A percentile compares a stretch with the other conserved stretches of the same genome.
Evolutionary conservation across 2,329 filamentous ascomycete genomes (phyloP).

Genomic region (Talaromyces amestolkiae): DNA sequence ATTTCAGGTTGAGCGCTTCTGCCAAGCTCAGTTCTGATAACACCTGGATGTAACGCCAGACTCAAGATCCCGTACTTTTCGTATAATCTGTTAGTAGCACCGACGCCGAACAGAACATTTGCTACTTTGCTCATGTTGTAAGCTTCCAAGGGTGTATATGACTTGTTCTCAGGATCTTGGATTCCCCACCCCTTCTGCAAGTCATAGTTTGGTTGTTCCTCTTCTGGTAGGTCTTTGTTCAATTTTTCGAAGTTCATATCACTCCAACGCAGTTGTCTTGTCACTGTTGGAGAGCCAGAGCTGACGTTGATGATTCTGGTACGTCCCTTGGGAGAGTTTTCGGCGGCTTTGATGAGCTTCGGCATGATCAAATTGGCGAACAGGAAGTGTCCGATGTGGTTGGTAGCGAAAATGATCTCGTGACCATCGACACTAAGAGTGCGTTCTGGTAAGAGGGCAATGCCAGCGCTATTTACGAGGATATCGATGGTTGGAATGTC

Average conservation of each 20-base stretch:
- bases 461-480: constrained; percentile 46
- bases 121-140: constrained; percentile 42
- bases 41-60: constrained; percentile 31
- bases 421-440: constrained; percentile 34
- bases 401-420: constrained; percentile 41
- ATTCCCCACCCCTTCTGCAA: constrained; percentile 16
- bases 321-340: constrained; percentile 16
- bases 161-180: constrained; percentile 1
- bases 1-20: not conserved
- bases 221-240: constrained; percentile 20
- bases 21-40: constrained; percentile 11
- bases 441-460: constrained; percentile 35
- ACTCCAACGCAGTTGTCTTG: constrained; percentile 32
- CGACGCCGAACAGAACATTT: constrained; percentile 45
- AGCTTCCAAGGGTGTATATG: constrained; percentile 18
- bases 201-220: constrained; percentile 29
- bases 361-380: constrained; percentile 29
- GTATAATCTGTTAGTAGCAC: constrained; percentile 28
- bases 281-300: constrained; percentile 26
- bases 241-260: constrained; percentile 34
- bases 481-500: constrained; percentile 38
- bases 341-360: constrained; percentile 20
- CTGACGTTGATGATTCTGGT: constrained; percentile 31
- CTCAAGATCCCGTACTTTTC: constrained; percentile 25
- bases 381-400: constrained; percentile 42